Percentiles rank a stretch among this genome's conserved stretches.
Evolutionary conservation across 768 basidiomycete species (phyloP).

Genomic region (Auricularia auricula-judae): DNA sequence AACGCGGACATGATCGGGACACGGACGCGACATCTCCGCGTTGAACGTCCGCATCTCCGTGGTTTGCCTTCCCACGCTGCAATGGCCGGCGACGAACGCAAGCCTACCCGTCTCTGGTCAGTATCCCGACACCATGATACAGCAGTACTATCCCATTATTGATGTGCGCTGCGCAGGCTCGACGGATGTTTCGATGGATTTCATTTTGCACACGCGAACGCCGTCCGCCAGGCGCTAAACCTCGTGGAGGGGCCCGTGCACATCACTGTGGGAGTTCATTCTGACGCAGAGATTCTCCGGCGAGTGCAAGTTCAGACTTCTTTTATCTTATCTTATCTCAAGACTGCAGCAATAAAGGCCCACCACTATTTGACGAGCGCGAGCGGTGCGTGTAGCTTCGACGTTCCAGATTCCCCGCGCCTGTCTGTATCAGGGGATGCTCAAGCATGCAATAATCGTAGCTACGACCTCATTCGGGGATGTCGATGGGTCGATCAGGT

Average conservation of each 20-base stretch:
- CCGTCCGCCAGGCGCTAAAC: slow-evolving; percentile 7
- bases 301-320: not conserved
- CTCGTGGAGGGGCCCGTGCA: slow-evolving; percentile 7
- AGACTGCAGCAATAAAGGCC: slow-evolving; percentile 9
- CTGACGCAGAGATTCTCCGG: slow-evolving; percentile 10
- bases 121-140: not conserved
- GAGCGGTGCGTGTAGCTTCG: slow-evolving; percentile 5
- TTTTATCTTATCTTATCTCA: not conserved
- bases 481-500: slow-evolving; percentile 11
- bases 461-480: slow-evolving; percentile 8
- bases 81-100: not conserved
- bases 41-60: not conserved
- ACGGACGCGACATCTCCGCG: not conserved
- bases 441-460: not conserved
- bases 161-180: slow-evolving; percentile 1
- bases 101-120: not conserved
- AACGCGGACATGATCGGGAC: not conserved
- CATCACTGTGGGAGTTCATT: slow-evolving; percentile 8
- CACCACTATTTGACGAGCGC: slow-evolving; percentile 10
- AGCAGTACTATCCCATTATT: not conserved
- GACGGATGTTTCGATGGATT: slow-evolving; percentile 12
- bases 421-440: not conserved
- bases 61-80: not conserved
- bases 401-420: not conserved
- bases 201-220: slow-evolving; percentile 12